A percentile compares a stretch with the other conserved stretches of the same genome.
These are phyloP conservation scores for Ceratonia siliqua DNA, from an alignment of 306 rosid species.

Conservation along the genomic window DNA sequence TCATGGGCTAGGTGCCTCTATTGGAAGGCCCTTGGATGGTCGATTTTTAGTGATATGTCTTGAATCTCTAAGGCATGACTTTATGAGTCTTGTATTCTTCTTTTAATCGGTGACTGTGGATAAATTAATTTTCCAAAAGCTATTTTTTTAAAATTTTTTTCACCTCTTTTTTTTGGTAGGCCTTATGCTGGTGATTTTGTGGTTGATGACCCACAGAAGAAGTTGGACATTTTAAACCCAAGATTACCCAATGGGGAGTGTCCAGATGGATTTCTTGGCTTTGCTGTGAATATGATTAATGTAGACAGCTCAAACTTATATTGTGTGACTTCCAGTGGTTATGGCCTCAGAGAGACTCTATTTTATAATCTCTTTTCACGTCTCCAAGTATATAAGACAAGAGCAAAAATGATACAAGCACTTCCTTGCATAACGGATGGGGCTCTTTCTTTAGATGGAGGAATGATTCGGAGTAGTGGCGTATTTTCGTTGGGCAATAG, in stretches of 20 bases:
- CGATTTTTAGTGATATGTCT: conserved; percentile 76
- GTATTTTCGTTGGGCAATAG: conserved; percentile 70
- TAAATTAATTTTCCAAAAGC: conserved; percentile 23
- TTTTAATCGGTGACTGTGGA: conserved; percentile 29
- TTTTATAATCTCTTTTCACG: conserved; percentile 76
- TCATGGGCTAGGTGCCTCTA: conserved; percentile 67
- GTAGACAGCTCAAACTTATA: conserved; percentile 58
- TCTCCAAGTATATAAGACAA: conserved; percentile 78
- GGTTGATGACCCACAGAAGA: conserved; percentile 66
- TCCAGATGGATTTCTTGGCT: conserved; percentile 82
- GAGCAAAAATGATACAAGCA: conserved; percentile 77
- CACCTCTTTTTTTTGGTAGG: conserved; percentile 40
- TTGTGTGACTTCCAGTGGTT: conserved; percentile 61
- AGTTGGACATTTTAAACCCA: conserved; percentile 78
- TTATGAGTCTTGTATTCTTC: conserved; percentile 29
- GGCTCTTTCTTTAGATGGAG: conserved; percentile 92
- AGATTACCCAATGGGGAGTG: conserved; percentile 73
- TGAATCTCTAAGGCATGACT: conserved; percentile 68
- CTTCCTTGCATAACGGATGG: conserved; percentile 81
- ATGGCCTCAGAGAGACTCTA: conserved; percentile 82
- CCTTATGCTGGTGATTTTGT: conserved; percentile 69
- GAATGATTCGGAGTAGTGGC: conserved; percentile 65
- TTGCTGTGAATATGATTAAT: conserved; percentile 82
- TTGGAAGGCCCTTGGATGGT: conserved; percentile 74
- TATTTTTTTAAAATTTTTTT: not conserved